Conservation (phyloP, 2,329 filamentous ascomycete genomes). For the Paecilomyces formosus region DNA sequence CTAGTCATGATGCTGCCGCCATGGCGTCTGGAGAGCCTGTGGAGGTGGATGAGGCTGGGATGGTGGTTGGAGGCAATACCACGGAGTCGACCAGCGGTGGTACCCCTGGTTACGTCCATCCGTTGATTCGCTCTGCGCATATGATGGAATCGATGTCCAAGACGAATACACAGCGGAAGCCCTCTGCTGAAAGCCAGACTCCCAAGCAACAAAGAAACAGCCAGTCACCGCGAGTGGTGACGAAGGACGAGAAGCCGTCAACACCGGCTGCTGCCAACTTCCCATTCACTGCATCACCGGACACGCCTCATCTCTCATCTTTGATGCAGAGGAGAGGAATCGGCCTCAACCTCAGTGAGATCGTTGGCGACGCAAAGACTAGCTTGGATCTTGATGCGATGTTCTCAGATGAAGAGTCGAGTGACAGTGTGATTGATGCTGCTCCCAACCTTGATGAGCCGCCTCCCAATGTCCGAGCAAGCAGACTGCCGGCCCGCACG, state of each 20-base stretch:
- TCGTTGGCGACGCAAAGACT: constrained; percentile 49
- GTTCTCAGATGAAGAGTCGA: constrained; percentile 33
- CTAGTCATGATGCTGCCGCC: constrained; percentile 91
- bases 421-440: constrained; percentile 23
- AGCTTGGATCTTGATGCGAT: constrained; percentile 32
- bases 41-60: constrained; percentile 56
- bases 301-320: constrained; percentile 60
- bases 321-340: constrained; percentile 58
- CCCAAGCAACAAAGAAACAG: constrained; percentile 5
- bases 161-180: constrained; percentile 12
- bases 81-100: constrained; percentile 21
- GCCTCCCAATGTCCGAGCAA: constrained; percentile 18
- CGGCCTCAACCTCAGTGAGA: constrained; percentile 50
- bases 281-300: constrained; percentile 48
- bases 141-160: constrained; percentile 26
- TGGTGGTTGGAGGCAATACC: constrained; percentile 34
- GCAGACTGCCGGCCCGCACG: constrained; percentile 49
- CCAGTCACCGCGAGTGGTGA: neutral
- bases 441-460: constrained; percentile 11
- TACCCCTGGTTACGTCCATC: constrained; percentile 52
- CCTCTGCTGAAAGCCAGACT: constrained; percentile 6
- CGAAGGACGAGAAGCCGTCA: neutral
- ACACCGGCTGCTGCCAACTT: constrained; percentile 12
- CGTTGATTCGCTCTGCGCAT: constrained; percentile 52
- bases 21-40: constrained; percentile 78